Evolutionary conservation across 2,329 filamentous ascomycete species (phyloP).

Genomic region (Leptographium lundbergii): DNA sequence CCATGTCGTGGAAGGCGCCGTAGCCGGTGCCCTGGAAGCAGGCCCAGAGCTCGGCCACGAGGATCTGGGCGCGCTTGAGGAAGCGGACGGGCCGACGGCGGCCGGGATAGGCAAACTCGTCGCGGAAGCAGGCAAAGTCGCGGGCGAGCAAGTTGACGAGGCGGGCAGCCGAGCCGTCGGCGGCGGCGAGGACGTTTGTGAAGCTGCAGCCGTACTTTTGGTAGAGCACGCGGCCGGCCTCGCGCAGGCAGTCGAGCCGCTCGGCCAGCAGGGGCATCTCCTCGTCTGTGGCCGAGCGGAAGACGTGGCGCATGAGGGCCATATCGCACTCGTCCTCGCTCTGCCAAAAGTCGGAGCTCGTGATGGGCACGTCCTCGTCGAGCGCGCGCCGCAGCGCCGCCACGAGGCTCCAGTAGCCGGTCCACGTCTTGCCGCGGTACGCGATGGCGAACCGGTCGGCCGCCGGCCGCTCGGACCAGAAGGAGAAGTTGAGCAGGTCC

Average conservation of each 20-base stretch:
- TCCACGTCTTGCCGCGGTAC: constrained; percentile 73
- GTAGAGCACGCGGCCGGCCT: constrained; percentile 70
- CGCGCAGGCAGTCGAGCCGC: constrained; percentile 64
- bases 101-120: constrained; percentile 64
- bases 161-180: constrained; percentile 65
- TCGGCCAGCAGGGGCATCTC: constrained; percentile 74
- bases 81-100: constrained; percentile 60
- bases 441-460: constrained; percentile 69
- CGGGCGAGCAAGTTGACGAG: constrained; percentile 77
- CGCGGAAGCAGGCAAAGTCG: constrained; percentile 76
- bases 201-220: constrained; percentile 70
- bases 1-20: constrained; percentile 78
- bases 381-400: constrained; percentile 76
- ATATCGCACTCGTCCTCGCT: constrained; percentile 65
- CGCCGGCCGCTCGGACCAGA: constrained; percentile 68
- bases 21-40: constrained; percentile 74
- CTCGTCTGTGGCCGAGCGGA: constrained; percentile 76
- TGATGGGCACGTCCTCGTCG: constrained; percentile 85
- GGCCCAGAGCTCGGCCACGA: constrained; percentile 93
- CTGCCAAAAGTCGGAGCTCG: constrained; percentile 76
- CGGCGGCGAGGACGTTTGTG: constrained; percentile 57
- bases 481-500: constrained; percentile 94
- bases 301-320: constrained; percentile 61
- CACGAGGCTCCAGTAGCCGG: constrained; percentile 90
- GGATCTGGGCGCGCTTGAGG: constrained; percentile 89